phyloP scores from a whole-genome alignment of 2,329 filamentous ascomycete species.

The Magnaporthiopsis rhizophila region DNA sequence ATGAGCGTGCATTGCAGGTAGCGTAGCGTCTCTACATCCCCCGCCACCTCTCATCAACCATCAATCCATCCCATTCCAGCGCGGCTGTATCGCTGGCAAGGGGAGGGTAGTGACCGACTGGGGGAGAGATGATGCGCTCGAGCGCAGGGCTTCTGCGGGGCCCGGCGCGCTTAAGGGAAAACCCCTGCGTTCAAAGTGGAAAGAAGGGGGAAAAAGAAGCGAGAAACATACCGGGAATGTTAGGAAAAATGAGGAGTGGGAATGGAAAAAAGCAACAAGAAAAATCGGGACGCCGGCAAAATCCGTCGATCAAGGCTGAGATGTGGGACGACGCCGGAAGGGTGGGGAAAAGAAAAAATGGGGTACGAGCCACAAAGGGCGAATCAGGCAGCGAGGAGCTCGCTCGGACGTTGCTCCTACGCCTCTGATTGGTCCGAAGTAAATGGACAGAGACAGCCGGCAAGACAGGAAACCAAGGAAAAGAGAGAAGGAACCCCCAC shows the following conservation, averaged over 20 bases:
- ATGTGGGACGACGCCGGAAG: no score
- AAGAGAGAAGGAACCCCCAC: neutral
- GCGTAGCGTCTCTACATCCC: neutral
- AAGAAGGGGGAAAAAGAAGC: neutral
- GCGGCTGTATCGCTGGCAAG: neutral
- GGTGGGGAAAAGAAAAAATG: neutral
- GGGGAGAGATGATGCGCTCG: neutral
- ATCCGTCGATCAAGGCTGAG: no score
- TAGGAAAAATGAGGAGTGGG: neutral
- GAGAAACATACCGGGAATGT: neutral
- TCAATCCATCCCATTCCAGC: neutral
- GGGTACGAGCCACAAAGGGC: no score
- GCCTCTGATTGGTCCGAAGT: neutral
- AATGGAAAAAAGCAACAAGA: neutral
- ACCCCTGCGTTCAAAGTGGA: neutral
- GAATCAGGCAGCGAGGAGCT: neutral
- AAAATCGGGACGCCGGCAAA: no score
- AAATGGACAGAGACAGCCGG: no score
- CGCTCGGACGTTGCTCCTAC: neutral
- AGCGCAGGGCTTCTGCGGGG: neutral
- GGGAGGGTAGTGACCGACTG: no score
- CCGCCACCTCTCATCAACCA: neutral
- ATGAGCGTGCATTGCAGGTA: no score
- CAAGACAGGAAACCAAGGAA: no score
- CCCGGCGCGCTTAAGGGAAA: neutral